phyloP scores from a whole-genome alignment of 768 basidiomycete genomes.

The Nidula microcarpa region DNA sequence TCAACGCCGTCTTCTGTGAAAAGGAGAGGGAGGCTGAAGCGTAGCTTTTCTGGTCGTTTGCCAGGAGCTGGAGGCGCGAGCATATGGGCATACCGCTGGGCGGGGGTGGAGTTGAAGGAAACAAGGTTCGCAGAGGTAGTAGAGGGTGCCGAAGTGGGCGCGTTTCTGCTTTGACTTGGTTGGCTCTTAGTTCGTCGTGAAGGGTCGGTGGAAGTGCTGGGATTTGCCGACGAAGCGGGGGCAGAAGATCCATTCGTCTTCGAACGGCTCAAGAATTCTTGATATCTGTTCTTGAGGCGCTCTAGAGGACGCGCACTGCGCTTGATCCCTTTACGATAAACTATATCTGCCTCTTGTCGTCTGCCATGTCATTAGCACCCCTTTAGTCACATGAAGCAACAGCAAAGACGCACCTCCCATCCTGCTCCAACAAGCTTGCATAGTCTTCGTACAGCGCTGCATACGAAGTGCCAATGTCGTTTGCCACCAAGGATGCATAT shows the following conservation, averaged over 20 bases:
- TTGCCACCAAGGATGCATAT: slow-evolving; percentile 71
- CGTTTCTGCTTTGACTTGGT: neutral
- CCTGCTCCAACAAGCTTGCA: slow-evolving; percentile 71
- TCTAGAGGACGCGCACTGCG: slow-evolving; percentile 80
- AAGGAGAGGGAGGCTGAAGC: slow-evolving; percentile 65
- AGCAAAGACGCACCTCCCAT: slow-evolving; percentile 62
- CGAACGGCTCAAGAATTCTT: slow-evolving; percentile 71
- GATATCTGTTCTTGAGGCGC: slow-evolving; percentile 76
- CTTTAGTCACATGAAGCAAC: neutral
- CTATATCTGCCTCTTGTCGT: slow-evolving; percentile 69
- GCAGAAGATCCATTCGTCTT: slow-evolving; percentile 31
- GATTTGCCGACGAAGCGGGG: slow-evolving; percentile 14
- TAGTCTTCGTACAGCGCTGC: slow-evolving; percentile 90
- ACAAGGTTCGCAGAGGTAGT: slow-evolving; percentile 18
- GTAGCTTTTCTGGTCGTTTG: slow-evolving; percentile 68
- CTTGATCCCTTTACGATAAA: slow-evolving; percentile 81
- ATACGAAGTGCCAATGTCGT: slow-evolving; percentile 73
- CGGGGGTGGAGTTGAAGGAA: slow-evolving; percentile 33
- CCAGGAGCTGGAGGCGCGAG: slow-evolving; percentile 65
- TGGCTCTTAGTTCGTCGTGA: neutral
- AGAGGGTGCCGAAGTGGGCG: slow-evolving; percentile 11
- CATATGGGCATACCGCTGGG: slow-evolving; percentile 68
- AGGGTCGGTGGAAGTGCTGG: neutral
- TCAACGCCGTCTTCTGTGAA: slow-evolving; percentile 78
- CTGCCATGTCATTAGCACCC: slow-evolving; percentile 31